A percentile compares a stretch with the other conserved stretches of the same genome.
phyloP scores from a whole-genome alignment of 2,329 filamentous ascomycete genomes.

The Sclerotinia spermophila region DNA sequence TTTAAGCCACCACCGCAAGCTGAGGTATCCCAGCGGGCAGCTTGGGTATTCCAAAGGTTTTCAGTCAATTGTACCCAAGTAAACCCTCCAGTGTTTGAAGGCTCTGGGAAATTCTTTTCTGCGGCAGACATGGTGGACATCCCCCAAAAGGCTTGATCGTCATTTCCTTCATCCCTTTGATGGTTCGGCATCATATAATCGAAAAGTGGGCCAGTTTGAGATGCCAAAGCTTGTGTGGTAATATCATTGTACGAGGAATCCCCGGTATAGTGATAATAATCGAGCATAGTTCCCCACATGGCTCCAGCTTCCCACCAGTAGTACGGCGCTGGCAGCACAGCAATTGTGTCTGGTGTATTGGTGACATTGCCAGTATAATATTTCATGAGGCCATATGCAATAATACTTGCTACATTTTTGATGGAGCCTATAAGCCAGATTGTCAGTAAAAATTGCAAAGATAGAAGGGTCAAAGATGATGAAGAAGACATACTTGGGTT shows the following conservation, averaged over 20 bases:
- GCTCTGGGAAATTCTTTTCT: constrained; percentile 63
- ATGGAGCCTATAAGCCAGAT: constrained; percentile 50
- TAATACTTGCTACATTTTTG: constrained; percentile 55
- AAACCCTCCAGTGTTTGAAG: constrained; percentile 49
- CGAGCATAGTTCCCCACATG: constrained; percentile 63
- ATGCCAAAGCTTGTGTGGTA: constrained; percentile 55
- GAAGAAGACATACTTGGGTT: neutral
- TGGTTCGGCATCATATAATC: constrained; percentile 59
- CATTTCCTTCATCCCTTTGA: constrained; percentile 63
- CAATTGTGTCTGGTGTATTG: constrained; percentile 52
- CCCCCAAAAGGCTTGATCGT: constrained; percentile 73
- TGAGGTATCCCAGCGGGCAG: constrained; percentile 64
- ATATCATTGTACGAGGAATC: constrained; percentile 60
- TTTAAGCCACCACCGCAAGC: constrained; percentile 68
- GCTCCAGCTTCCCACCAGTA: constrained; percentile 57
- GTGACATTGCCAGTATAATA: constrained; percentile 62
- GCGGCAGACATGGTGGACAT: constrained; percentile 65
- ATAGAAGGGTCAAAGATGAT: neutral
- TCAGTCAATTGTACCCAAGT: constrained; percentile 64
- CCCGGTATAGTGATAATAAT: constrained; percentile 65
- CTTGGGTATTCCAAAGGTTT: constrained; percentile 71
- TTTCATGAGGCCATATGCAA: constrained; percentile 58
- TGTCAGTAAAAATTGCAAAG: neutral
- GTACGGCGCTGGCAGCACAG: constrained; percentile 61
- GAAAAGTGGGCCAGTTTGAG: constrained; percentile 55